Evolutionary conservation across 192 early-diverging fungal genomes (phyloP).

Genomic region (Phycomyces blakesleeanus): DNA sequence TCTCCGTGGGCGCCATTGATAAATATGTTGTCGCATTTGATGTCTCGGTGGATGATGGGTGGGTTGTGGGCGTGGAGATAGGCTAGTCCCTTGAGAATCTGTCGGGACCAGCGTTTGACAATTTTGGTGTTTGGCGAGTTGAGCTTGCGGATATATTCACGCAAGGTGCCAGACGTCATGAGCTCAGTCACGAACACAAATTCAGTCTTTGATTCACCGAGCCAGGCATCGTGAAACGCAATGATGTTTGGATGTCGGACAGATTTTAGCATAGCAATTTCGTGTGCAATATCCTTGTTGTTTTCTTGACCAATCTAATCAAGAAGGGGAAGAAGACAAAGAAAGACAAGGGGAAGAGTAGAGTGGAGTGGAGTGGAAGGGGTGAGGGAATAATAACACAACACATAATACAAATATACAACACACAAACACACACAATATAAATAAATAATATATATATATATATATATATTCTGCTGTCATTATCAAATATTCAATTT

Average conservation of each 20-base stretch:
- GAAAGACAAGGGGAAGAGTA: no score
- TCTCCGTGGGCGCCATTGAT: constrained; percentile 80
- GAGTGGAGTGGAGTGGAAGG: no score
- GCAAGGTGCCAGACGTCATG: constrained; percentile 67
- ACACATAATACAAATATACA: no score
- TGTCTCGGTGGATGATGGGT: constrained; percentile 78
- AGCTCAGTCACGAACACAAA: constrained; percentile 65
- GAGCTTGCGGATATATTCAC: constrained; percentile 64
- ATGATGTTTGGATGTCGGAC: constrained; percentile 67
- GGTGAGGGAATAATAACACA: no score
- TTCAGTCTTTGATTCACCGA: constrained; percentile 34
- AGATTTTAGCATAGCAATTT: constrained; percentile 48
- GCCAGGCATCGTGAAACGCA: constrained; percentile 52
- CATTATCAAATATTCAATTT: no score
- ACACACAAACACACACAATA: constrained; percentile 58
- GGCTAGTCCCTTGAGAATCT: constrained; percentile 71
- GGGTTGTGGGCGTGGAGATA: constrained; percentile 75
- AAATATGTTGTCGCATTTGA: constrained; percentile 83
- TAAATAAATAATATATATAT: constrained; percentile 36
- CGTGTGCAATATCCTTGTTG: constrained; percentile 16
- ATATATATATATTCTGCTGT: constrained; percentile 31
- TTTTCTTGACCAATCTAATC: constrained; percentile 33
- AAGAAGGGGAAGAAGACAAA: no score
- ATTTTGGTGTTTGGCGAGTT: constrained; percentile 66
- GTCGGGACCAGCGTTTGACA: constrained; percentile 72